Evolutionary conservation across 2,329 filamentous ascomycete species (phyloP).

Genomic region (Talaromyces sp.): DNA sequence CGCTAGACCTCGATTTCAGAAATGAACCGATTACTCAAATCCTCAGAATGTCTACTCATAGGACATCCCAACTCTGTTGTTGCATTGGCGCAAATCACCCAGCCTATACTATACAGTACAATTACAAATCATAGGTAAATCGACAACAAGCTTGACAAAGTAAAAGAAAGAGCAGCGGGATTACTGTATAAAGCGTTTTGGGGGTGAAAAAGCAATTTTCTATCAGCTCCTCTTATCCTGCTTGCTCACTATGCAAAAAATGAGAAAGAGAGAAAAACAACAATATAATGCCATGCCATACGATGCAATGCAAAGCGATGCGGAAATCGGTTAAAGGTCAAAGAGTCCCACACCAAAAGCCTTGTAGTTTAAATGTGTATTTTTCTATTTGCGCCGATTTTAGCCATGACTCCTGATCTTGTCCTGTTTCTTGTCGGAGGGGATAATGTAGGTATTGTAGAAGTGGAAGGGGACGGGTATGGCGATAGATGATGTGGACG

Average conservation of each 20-base stretch:
- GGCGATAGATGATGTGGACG: background rate
- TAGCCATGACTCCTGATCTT: background rate
- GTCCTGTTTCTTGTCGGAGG: background rate
- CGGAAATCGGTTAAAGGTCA: background rate
- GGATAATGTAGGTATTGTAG: background rate
- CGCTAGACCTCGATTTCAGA: too few species aligned
- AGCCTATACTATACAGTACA: slow-evolving; percentile 11
- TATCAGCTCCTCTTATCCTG: slow-evolving; percentile 6
- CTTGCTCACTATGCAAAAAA: slow-evolving; percentile 7
- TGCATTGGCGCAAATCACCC: background rate
- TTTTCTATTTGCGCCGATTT: background rate
- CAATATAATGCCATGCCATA: slow-evolving; percentile 2
- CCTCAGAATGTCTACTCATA: background rate
- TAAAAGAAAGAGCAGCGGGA: background rate
- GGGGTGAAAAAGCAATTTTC: background rate
- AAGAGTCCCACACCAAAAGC: background rate
- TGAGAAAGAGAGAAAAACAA: background rate
- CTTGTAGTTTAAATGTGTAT: background rate
- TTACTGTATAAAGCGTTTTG: slow-evolving; percentile 2
- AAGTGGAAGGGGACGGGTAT: background rate
- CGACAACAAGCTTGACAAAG: too few species aligned
- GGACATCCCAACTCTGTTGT: background rate
- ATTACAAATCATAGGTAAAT: background rate
- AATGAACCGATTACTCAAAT: background rate
- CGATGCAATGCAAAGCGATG: slow-evolving; percentile 5